Base-by-base conservation (phyloP, 805 yeast genomes). In the Cyberlindnera amylophila region DNA sequence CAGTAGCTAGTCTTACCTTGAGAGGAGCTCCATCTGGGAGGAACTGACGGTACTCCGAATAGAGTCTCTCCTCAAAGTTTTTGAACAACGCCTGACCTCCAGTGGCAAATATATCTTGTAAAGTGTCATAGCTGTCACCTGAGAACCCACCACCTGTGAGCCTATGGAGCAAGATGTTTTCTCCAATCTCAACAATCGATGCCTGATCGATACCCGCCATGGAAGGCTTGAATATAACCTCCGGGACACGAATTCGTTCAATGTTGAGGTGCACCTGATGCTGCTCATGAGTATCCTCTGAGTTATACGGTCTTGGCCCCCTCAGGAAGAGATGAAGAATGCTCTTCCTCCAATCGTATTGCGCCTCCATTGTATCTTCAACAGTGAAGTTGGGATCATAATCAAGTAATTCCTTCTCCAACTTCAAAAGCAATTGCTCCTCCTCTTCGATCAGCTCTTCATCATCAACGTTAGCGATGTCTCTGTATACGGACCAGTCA, bases 151-250 rank as follows among this genome's bases (percentile, higher is more conserved):
- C 74, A 0, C 78, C 74, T 23, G 77, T 78, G 39, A 81, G 68
- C 53, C 89, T 72, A 36, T 79, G 74, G 32, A 76, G 57, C 6
- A 90, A 57, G 7, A 87, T 70, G 44, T 81, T 84, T 50, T 81
- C 83, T 42, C 81, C 72, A 32, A 89, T 65, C 62, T 93, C 98
- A 18, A 76, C 59, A n/a, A 93, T 71, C 21, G 98, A 98, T 0
- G 97, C 96, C 65, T 90, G 98, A 62, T 93, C 99, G 17, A 89
- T 70, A 17, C 99, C 99, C 0, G 95, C 96, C 48, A 93, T 88
- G 8, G 82, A 75, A 6, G 99, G 99, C 61, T 91, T 93, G 63
- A 93, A 89, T 36, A 89, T 59, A 2, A 90, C 82, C 63, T 93
- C 99, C 0, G 98, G 97, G 2, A 91, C 86, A 44, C 95, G 75